phyloP scores from a whole-genome alignment of 306 rosid genomes.

The Acacia melanoxylon region DNA sequence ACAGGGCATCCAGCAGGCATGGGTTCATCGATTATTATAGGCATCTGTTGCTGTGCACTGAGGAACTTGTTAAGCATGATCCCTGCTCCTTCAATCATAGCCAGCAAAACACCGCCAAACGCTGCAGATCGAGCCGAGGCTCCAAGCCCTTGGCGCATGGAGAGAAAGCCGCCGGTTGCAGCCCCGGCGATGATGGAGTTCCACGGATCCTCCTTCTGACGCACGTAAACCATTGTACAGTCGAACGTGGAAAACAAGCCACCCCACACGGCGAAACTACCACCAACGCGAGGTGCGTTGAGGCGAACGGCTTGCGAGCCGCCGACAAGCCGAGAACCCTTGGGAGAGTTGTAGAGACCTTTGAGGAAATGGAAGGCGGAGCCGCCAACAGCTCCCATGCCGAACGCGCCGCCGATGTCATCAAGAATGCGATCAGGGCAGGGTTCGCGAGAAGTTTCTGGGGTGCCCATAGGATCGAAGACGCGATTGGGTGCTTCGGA shows the following conservation, averaged over 20 bases:
- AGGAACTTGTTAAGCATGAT: slow-evolving; percentile 74
- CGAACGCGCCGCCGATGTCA: slow-evolving; percentile 91
- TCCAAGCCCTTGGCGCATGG: slow-evolving; percentile 70
- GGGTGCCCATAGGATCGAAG: slow-evolving; percentile 63
- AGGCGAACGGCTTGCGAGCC: slow-evolving; percentile 81
- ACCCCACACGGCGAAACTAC: slow-evolving; percentile 91
- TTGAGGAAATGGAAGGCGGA: slow-evolving; percentile 83
- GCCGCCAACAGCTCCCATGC: slow-evolving; percentile 94
- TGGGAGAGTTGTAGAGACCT: slow-evolving; percentile 75
- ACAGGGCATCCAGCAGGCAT: slow-evolving; percentile 25
- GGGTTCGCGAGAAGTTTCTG: slow-evolving; percentile 80
- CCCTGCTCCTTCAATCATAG: slow-evolving; percentile 87
- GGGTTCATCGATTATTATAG: slow-evolving; percentile 60
- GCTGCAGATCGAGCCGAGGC: slow-evolving; percentile 62
- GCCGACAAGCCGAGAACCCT: slow-evolving; percentile 64
- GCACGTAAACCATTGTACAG: slow-evolving; percentile 76
- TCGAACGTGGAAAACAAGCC: slow-evolving; percentile 87
- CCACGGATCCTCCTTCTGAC: slow-evolving; percentile 97
- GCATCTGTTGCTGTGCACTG: slow-evolving; percentile 66
- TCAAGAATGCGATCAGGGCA: slow-evolving; percentile 89
- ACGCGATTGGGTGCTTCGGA: neutral
- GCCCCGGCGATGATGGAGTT: slow-evolving; percentile 85
- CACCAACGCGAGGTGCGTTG: slow-evolving; percentile 87
- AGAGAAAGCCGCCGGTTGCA: slow-evolving; percentile 83
- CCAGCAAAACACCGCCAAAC: slow-evolving; percentile 69